Evolutionary conservation across 1,139 yeast genomes (phyloP).

Genomic region (Kodamaea fungicola): DNA sequence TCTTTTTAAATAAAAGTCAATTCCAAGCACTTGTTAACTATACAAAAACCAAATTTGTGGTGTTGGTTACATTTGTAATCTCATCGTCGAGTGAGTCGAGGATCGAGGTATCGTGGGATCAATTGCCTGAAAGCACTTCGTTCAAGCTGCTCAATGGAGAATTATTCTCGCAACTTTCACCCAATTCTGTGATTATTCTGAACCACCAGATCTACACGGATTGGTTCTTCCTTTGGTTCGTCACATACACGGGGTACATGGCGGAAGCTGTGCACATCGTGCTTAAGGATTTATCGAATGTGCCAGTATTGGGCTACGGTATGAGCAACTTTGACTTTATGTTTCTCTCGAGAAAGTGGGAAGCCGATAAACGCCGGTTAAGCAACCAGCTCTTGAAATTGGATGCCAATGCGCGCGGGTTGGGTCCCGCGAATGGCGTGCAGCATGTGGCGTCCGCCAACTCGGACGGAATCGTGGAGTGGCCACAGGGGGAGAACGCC

Average conservation of each 20-base stretch:
- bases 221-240: slow-evolving; percentile 93
- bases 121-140: slow-evolving; percentile 15
- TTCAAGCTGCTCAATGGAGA: slow-evolving; percentile 22
- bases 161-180: slow-evolving; percentile 32
- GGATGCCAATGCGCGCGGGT: slow-evolving; percentile 50
- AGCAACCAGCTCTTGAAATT: slow-evolving; percentile 52
- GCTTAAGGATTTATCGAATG: slow-evolving; percentile 67
- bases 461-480: slow-evolving; percentile 17
- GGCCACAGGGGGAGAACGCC: slow-evolving; percentile 38
- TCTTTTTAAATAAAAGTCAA: slow-evolving; percentile 21
- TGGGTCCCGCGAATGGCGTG: slow-evolving; percentile 52
- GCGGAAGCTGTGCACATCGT: slow-evolving; percentile 67
- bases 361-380: slow-evolving; percentile 59
- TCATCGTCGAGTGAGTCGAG: slow-evolving; percentile 40
- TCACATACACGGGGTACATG: slow-evolving; percentile 63
- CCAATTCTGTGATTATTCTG: slow-evolving; percentile 63
- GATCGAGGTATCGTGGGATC: slow-evolving; percentile 39
- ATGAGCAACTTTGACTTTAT: slow-evolving; percentile 79
- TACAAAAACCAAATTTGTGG: slow-evolving; percentile 51
- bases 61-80: slow-evolving; percentile 43
- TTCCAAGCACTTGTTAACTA: slow-evolving; percentile 37
- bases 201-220: slow-evolving; percentile 95
- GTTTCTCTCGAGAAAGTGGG: slow-evolving; percentile 85
- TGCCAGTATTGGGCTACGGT: slow-evolving; percentile 85
- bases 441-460: slow-evolving; percentile 27